Percentiles rank a stretch among this genome's conserved stretches.
Evolutionary conservation across 768 basidiomycete species (phyloP).

Genomic region (Xanthoconium stramineum): DNA sequence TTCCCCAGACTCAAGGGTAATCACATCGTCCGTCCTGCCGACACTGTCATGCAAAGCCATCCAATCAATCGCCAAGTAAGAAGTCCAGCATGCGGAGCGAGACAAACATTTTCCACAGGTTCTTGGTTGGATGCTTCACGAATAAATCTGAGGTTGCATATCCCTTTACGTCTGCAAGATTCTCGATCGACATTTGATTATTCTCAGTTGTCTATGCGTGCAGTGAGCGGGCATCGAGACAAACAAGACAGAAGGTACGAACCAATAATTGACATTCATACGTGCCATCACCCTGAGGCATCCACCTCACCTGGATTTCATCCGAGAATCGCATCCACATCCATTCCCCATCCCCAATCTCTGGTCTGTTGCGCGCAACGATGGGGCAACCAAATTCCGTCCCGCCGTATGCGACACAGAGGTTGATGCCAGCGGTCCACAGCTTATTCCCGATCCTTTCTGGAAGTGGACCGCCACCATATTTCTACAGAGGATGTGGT

Average conservation of each 20-base stretch:
- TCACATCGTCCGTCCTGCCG: slow-evolving; percentile 35
- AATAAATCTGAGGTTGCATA: slow-evolving; percentile 43
- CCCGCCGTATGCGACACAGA: slow-evolving; percentile 12
- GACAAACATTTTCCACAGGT: slow-evolving; percentile 9
- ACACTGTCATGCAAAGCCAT: slow-evolving; percentile 25
- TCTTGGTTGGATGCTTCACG: slow-evolving; percentile 40
- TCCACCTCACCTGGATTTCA: slow-evolving; percentile 21
- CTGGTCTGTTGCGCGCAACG: background rate
- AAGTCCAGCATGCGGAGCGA: background rate
- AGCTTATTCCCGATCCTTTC: slow-evolving; percentile 14
- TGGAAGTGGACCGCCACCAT: slow-evolving; percentile 11
- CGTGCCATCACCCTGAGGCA: slow-evolving; percentile 27
- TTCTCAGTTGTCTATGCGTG: background rate
- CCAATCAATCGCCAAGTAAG: background rate
- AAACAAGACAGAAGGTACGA: background rate
- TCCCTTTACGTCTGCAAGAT: slow-evolving; percentile 33
- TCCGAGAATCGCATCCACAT: slow-evolving; percentile 5
- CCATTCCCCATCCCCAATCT: slow-evolving; percentile 17
- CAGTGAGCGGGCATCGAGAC: background rate
- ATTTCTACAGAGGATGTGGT: background rate
- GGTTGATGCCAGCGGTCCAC: slow-evolving; percentile 10
- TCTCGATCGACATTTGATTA: slow-evolving; percentile 17
- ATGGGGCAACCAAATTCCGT: slow-evolving; percentile 17
- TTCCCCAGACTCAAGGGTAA: slow-evolving; percentile 30
- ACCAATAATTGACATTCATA: slow-evolving; percentile 40